A percentile compares a stretch with the other conserved stretches of the same genome.
Conservation (phyloP, 2,329 filamentous ascomycete species). For the Paecilomyces sp. region DNA sequence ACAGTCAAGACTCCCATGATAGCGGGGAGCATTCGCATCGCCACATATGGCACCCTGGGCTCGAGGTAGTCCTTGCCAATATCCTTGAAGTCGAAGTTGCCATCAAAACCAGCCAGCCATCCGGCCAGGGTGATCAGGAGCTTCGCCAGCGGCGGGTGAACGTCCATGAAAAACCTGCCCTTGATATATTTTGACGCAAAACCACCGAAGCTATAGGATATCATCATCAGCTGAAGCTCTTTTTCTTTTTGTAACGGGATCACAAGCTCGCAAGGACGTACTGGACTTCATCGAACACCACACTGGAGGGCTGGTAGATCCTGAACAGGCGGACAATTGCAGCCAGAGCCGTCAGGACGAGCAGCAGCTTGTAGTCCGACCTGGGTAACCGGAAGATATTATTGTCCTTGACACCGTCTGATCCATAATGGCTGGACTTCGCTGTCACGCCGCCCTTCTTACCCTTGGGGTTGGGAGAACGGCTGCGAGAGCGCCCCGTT, state of each 20-base stretch:
- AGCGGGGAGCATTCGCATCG: constrained; percentile 91
- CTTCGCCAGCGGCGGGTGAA: constrained; percentile 96
- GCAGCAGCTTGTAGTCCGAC: constrained; percentile 74
- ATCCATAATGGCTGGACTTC: constrained; percentile 35
- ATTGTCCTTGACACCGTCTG: constrained; percentile 64
- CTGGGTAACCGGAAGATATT: constrained; percentile 82
- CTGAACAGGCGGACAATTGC: constrained; percentile 80
- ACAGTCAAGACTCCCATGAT: constrained; percentile 82
- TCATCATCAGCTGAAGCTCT: neutral
- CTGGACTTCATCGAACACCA: constrained; percentile 99
- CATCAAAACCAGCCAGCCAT: constrained; percentile 90
- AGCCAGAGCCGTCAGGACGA: constrained; percentile 66
- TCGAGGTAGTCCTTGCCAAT: constrained; percentile 98
- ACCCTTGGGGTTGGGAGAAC: constrained; percentile 32
- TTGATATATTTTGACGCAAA: constrained; percentile 99
- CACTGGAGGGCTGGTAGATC: constrained; percentile 92
- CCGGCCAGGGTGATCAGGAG: constrained; percentile 91
- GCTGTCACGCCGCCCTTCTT: constrained; percentile 24
- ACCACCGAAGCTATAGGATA: constrained; percentile 70
- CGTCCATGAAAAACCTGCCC: constrained; percentile 99
- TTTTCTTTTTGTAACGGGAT: constrained; percentile 1
- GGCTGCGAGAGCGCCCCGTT: constrained; percentile 29
- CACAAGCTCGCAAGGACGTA: constrained; percentile 45
- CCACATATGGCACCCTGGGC: constrained; percentile 89
- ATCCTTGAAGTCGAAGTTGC: constrained; percentile 97